Evolutionary conservation across 805 yeast genomes (phyloP).

Genomic region (Tetrapisispora nanseiensis): DNA sequence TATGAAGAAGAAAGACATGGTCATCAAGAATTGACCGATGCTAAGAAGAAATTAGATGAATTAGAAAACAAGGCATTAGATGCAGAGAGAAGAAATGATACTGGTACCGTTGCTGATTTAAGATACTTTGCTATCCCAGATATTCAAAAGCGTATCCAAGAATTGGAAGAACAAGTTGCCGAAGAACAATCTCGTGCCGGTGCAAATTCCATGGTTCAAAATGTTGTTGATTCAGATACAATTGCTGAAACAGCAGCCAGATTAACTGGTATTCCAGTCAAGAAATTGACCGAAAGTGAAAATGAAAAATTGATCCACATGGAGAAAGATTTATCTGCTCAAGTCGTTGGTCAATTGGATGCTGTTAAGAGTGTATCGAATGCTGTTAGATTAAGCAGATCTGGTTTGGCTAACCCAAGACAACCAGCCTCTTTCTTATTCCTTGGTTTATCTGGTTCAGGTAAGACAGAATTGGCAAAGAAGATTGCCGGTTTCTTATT

Average conservation of each 20-base stretch:
- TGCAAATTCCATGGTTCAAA: constrained; percentile 61
- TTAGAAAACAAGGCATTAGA: constrained; percentile 86
- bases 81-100: constrained; percentile 95
- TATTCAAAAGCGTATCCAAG: constrained; percentile 61
- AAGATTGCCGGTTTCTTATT: constrained; percentile 92
- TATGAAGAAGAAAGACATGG: constrained; percentile 82
- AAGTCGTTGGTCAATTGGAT: constrained; percentile 90
- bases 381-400: constrained; percentile 84
- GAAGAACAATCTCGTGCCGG: constrained; percentile 61
- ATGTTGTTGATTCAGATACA: constrained; percentile 84
- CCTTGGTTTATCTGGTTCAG: constrained; percentile 93
- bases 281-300: constrained; percentile 90
- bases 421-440: constrained; percentile 94
- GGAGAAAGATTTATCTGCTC: constrained; percentile 75
- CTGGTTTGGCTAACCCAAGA: constrained; percentile 92
- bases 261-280: constrained; percentile 93
- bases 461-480: constrained; percentile 97
- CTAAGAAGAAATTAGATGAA: constrained; percentile 86
- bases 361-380: constrained; percentile 95
- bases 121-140: constrained; percentile 97
- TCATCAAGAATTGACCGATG: constrained; percentile 80
- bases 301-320: constrained; percentile 86
- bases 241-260: constrained; percentile 97
- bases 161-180: constrained; percentile 65
- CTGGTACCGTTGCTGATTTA: constrained; percentile 88